Percentiles rank a stretch among this genome's conserved stretches.
phyloP scores from a whole-genome alignment of 345 rosid species.

The Pistacia vera region DNA sequence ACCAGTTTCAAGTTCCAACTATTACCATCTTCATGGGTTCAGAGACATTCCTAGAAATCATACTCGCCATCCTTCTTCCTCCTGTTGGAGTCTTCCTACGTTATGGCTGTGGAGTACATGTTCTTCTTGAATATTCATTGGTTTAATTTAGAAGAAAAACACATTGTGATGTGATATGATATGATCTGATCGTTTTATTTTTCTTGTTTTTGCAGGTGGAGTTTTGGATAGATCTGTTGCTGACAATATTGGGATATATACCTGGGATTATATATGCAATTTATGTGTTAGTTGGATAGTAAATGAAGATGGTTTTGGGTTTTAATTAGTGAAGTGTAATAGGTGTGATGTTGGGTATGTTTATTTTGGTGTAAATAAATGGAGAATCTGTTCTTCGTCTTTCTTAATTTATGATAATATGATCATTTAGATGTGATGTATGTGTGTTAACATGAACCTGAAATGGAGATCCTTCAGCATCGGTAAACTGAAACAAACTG shows the following conservation, averaged over 20 bases:
- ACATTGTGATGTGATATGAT: background rate
- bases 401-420: background rate
- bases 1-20: background rate
- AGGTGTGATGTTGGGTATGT: no score
- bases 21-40: constrained; percentile 45
- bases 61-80: constrained; percentile 83
- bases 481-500: no score
- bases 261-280: constrained; percentile 92
- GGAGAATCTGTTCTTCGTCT: background rate
- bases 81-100: constrained; percentile 97
- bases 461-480: no score
- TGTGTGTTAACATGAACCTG: no score
- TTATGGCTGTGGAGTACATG: constrained; percentile 36
- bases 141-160: constrained; percentile 36
- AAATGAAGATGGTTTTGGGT: background rate
- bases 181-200: background rate
- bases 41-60: constrained; percentile 78
- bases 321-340: no score
- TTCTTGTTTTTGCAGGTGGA: constrained; percentile 57
- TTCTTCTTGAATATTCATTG: constrained; percentile 32
- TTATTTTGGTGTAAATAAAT: no score
- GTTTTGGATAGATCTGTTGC: constrained; percentile 84
- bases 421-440: background rate
- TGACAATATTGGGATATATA: constrained; percentile 73
- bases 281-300: constrained; percentile 72